Evolutionary conservation across 805 yeast species (phyloP), one percentile per base, ranked within the genome.

Genomic region (Candida takata): DNA sequence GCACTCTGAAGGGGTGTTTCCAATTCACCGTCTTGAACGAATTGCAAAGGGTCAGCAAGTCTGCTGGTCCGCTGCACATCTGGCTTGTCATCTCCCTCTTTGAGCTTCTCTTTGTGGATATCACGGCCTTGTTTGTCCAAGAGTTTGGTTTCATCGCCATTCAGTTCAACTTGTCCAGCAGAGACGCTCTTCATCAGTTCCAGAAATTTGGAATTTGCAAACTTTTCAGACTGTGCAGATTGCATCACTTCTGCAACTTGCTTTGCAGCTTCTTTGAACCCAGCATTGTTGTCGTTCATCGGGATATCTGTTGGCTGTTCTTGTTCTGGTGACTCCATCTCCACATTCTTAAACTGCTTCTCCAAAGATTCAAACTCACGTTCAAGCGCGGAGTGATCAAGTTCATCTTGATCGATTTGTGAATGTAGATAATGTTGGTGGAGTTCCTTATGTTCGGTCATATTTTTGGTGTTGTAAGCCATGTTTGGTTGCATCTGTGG

Each of bases 41-140:
- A 42, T 24, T 34, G 46, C 31, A 53, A 38, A 34, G 58, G 58
- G 39, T 53, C 57, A 17, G 58, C 54, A 8, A 53, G 27, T 13
- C n/a, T 24, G 31, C 21, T 31, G 34, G 33, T 33, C 23, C 27
- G 36, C 24, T 3, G 14, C 9, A n/a, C 31, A 14, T 34, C 34
- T 8, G 40, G 38, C 15, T 36, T n/a, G n/a, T n/a, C 36, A 7
- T 8, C 27, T 5, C 12, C 6, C 5, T 29, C 17, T 5, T 27
- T 20, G 7, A 16, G 17, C 4, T 37, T 9, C 12, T 34, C 21
- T 25, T 47, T 38, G 38, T 47, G 52, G 6, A 53, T 46, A 37
- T 53, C 58, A 8, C 40, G 33, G 4, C 58, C 58, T 23, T 43
- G 33, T 13, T 27, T 25, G 37, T 53, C 50, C 15, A 53, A 43